Evolutionary conservation across 1,284 basidiomycete species (phyloP).

Genomic region (Heliocybe sulcata): DNA sequence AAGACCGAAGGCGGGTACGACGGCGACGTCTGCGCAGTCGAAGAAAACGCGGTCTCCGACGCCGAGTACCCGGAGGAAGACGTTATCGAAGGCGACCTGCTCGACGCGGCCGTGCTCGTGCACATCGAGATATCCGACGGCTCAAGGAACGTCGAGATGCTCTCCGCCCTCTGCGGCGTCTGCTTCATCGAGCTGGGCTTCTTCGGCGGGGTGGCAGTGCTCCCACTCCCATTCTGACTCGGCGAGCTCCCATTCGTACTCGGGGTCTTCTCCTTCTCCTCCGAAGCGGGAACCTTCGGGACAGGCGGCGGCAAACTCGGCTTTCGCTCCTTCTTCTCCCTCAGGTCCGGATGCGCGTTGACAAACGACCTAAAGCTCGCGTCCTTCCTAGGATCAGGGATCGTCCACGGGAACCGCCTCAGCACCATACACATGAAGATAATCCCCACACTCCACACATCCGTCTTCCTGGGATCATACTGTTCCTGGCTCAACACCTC

Average conservation of each 20-base stretch:
- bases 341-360: constrained; percentile 85
- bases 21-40: neutral
- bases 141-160: neutral
- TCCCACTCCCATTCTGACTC: neutral
- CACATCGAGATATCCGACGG: neutral
- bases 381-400: constrained; percentile 93
- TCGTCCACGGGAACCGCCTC: constrained; percentile 97
- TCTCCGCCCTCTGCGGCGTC: neutral
- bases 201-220: neutral
- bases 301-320: neutral
- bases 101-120: neutral
- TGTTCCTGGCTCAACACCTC: constrained; percentile 80
- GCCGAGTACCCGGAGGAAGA: neutral
- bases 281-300: neutral
- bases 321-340: constrained; percentile 28
- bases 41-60: neutral
- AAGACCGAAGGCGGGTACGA: constrained; percentile 1
- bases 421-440: constrained; percentile 99
- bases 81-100: neutral
- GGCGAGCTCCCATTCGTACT: neutral
- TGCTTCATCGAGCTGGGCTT: neutral
- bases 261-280: neutral
- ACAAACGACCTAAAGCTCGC: constrained; percentile 90
- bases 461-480: constrained; percentile 96
- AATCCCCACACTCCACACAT: constrained; percentile 98